Evolutionary conservation across 192 early-diverging fungal species (phyloP), one percentile per base, ranked within the genome.

Genomic region (Neocallimastix lanati): DNA sequence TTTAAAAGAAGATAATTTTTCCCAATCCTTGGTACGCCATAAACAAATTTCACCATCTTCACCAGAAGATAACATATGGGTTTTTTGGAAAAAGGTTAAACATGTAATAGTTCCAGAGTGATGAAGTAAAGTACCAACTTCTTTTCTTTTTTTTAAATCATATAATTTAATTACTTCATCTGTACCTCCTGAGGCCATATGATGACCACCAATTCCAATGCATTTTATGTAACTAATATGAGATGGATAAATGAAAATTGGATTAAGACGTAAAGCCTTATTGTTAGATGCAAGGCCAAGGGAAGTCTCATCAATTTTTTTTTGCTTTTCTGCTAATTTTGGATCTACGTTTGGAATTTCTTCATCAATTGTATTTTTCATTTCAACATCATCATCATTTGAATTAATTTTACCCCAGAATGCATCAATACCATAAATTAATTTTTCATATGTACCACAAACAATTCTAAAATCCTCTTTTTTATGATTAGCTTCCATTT

Each of bases 21-120:
- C 96, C 98, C 98, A 99, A 85, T 98, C 98, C 82, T 93, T 94
- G 58, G 94, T 91, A 81, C 98, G 86, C 85, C 95, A 95, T 36
- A 99, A 91, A 77, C 92, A 91, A 33, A 99, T 89, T 14, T 86
- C 87, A 30, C 94, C 94, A 84, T 97, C 97, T 78, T 97, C 96
- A 77, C 93, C 93, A 58, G 92, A 92, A 29, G 94, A 92, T 4
- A 99, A 84, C 88, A 99, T 86, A 80, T 98, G 94, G 1, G 91
- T 88, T 79, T 90, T 92, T 76, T 89, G 87, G 84, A 92, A 91
- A 82, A 96, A 98, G 14, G 86, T 82, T n/a, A 99, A 83, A 9
- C 88, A 85, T 25, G 96, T 97, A 78, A 98, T 94, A 7, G 96
- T 92, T 25, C 96, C 97, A 36, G 90, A 87, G 82, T 99, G 98